Conservation (phyloP, 768 basidiomycete genomes). For the Mycena rosella region DNA sequence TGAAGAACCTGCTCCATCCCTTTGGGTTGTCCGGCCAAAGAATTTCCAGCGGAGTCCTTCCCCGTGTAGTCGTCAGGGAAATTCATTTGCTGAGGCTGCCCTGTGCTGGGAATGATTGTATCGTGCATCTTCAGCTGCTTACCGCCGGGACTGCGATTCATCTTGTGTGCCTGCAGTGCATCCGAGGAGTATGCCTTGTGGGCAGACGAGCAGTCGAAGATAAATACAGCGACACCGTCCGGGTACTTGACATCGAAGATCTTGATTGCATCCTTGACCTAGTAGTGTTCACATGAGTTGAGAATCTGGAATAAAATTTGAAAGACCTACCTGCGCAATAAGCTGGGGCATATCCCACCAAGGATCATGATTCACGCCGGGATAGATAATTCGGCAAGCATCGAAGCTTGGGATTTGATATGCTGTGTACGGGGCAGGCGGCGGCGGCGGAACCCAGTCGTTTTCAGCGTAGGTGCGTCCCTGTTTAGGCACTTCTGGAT, state of each 20-base stretch:
- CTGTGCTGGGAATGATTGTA: constrained; percentile 13
- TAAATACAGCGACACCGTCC: constrained; percentile 9
- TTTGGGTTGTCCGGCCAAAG: constrained; percentile 22
- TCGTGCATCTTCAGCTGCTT: neutral
- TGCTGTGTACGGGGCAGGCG: constrained; percentile 9
- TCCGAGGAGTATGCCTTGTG: constrained; percentile 22
- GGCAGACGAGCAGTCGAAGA: constrained; percentile 27
- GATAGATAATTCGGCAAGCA: constrained; percentile 40
- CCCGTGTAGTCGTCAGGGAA: constrained; percentile 14
- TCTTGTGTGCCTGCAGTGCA: constrained; percentile 13
- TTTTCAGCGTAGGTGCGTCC: constrained; percentile 12
- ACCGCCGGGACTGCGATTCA: neutral
- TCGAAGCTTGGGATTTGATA: constrained; percentile 26
- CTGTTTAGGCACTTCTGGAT: neutral
- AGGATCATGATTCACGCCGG: constrained; percentile 39
- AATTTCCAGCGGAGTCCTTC: neutral
- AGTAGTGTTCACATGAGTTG: too few species aligned
- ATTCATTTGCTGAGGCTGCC: constrained; percentile 6
- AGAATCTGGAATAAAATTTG: neutral
- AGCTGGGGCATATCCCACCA: constrained; percentile 45
- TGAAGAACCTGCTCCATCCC: constrained; percentile 29
- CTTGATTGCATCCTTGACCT: constrained; percentile 23
- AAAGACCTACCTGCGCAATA: constrained; percentile 33
- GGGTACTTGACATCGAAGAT: constrained; percentile 35
- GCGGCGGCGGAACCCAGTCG: constrained; percentile 29